phyloP scores from a whole-genome alignment of 2,329 filamentous ascomycete species.

The Dactylella cylindrospora region DNA sequence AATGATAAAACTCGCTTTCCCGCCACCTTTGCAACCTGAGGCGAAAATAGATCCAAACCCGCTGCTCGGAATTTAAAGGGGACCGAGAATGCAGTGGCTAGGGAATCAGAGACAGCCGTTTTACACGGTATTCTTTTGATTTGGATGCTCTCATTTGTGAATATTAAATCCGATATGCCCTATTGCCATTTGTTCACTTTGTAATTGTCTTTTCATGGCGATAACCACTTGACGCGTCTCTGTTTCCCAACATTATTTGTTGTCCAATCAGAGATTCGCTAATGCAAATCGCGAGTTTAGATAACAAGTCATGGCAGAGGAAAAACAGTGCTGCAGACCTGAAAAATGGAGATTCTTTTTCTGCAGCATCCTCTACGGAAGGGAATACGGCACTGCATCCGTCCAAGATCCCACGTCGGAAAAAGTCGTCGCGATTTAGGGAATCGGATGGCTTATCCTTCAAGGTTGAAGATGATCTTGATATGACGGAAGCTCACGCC shows the following conservation, averaged over 20 bases:
- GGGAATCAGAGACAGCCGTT: neutral
- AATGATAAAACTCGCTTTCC: no score
- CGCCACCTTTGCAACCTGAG: neutral
- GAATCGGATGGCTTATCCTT: constrained; percentile 1
- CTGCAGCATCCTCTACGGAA: no score
- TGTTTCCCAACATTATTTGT: neutral
- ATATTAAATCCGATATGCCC: no score
- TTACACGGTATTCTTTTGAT: neutral
- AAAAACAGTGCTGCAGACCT: no score
- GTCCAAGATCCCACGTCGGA: constrained; percentile 10
- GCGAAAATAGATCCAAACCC: neutral
- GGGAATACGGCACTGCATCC: neutral
- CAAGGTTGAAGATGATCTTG: neutral
- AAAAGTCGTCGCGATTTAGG: constrained; percentile 10
- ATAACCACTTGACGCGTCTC: constrained; percentile 19
- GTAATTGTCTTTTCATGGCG: no score
- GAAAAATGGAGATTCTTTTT: neutral
- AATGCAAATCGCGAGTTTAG: constrained; percentile 2
- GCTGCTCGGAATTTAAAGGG: neutral
- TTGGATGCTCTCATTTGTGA: neutral
- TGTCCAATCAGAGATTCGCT: constrained; percentile 15
- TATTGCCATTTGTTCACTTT: no score
- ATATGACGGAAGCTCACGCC: constrained; percentile 3
- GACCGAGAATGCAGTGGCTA: no score
- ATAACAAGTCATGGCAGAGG: neutral